These are phyloP conservation scores for Acanthochlamys bracteata DNA, from an alignment of 106 monocot genomes.

Conservation along the genomic window DNA sequence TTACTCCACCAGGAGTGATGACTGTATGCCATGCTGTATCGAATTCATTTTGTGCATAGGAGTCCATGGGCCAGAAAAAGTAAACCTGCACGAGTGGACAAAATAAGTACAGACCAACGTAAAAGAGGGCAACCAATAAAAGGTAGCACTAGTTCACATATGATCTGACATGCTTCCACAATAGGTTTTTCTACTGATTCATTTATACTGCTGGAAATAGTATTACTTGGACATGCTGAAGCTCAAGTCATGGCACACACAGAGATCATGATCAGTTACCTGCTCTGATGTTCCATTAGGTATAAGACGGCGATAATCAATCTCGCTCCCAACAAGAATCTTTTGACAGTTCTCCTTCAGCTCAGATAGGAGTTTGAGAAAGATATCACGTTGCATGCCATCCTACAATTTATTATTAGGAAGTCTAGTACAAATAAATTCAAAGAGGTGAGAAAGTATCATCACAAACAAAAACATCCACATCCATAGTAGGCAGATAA, in stretches of 20 bases:
- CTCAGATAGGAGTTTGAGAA: slow-evolving; percentile 55
- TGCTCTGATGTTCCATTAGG: slow-evolving; percentile 32
- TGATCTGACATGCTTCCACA: too few relatives aligned
- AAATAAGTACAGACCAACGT: too few relatives aligned
- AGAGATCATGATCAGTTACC: slow-evolving; percentile 20
- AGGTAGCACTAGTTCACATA: too few relatives aligned
- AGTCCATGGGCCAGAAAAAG: slow-evolving; percentile 63
- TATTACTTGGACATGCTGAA: too few relatives aligned
- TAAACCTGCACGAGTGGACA: slow-evolving; percentile 32
- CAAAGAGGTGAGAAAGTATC: too few relatives aligned
- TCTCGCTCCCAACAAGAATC: slow-evolving; percentile 65
- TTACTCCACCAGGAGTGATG: slow-evolving; percentile 30
- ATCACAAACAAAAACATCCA: too few relatives aligned
- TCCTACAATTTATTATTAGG: slow-evolving; percentile 37
- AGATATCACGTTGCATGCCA: slow-evolving; percentile 90
- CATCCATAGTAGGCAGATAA: too few relatives aligned
- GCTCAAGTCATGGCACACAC: too few relatives aligned
- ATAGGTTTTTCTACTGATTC: too few relatives aligned
- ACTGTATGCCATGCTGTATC: slow-evolving; percentile 47
- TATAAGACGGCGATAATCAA: slow-evolving; percentile 85
- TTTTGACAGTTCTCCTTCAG: slow-evolving; percentile 69
- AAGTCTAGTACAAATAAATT: not conserved
- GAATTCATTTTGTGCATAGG: slow-evolving; percentile 22
- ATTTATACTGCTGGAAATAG: too few relatives aligned
- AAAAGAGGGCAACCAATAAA: too few relatives aligned